Base-by-base conservation (phyloP, 2,329 filamentous ascomycete genomes). In the Aspergillus fumigatus region DNA sequence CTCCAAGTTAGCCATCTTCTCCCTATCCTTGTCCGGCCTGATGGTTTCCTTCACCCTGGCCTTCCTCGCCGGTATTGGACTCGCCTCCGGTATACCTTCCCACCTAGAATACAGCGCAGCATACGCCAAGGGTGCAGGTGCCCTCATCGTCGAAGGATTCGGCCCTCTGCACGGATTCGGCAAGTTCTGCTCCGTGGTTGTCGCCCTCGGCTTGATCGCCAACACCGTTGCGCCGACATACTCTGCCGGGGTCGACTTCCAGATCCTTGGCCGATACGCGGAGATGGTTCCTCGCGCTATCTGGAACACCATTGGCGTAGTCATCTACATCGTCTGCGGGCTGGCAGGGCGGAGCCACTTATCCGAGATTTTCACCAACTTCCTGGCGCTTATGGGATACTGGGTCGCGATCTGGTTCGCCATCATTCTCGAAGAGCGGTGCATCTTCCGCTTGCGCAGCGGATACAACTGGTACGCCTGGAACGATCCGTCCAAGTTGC, bases 351-450 rank as follows among this genome's bases (percentile, higher is more conserved):
- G 85, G 14, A 77, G 80, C 25, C 72, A 85, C 61, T 77, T 89
- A 1, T 81, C 84, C 0, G 79, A 79, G 26, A 87, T 89, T 56
- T 88, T 89, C 67, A 84, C 83, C 10, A 88, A 88, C 67, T 88
- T 89, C 68, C 77, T 89, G 4, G 84, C 85, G 0, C 73, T 89
- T 23, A 88, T 89, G 83, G 87, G 86, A 1, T 89, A 88, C 70
- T 89, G 85, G 85, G 79, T 87, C 17, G 80, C 80, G 14, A 83
- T 88, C 48, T 87, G 84, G 83, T 78, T 88, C 21, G 80, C 81
- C 1, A 86, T 89, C 49, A 75, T 83, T 1, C 70, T 76, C 14
- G 73, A 77, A 57, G 87, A 89, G 65, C 81, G 86, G 50, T 68
- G 86, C 21, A 75, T 89, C 50, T 89, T 89, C 69, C 78, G 84